phyloP scores from a whole-genome alignment of 257 asterid species.

The Cordia subcordata region DNA sequence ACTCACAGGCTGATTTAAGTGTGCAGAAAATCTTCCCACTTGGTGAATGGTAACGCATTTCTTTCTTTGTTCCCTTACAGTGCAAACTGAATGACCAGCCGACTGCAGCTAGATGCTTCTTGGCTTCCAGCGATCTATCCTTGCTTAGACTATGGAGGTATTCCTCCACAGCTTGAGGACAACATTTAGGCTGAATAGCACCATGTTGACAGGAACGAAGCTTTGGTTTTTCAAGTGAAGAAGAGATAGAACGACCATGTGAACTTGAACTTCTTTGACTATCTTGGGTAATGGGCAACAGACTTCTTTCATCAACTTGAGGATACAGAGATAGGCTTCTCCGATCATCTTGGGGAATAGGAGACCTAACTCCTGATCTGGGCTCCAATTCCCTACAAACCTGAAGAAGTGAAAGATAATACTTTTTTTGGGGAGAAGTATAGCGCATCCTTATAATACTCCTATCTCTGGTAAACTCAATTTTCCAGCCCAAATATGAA shows the following conservation, averaged over 20 bases:
- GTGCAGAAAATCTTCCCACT: slow-evolving; percentile 29
- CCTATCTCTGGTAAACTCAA: slow-evolving; percentile 22
- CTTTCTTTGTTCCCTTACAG: slow-evolving; percentile 16
- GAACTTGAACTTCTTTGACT: neutral
- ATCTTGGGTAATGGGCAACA: neutral
- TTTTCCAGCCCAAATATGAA: slow-evolving; percentile 48
- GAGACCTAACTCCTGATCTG: slow-evolving; percentile 16
- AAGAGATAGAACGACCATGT: neutral
- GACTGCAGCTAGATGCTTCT: slow-evolving; percentile 42
- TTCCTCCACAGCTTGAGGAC: slow-evolving; percentile 51
- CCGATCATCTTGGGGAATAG: slow-evolving; percentile 10
- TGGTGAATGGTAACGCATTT: slow-evolving; percentile 44
- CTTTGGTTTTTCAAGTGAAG: neutral
- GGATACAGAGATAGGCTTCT: neutral
- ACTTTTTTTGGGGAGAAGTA: slow-evolving; percentile 30
- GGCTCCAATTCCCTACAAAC: slow-evolving; percentile 25
- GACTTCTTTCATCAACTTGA: neutral
- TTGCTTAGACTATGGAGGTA: slow-evolving; percentile 12
- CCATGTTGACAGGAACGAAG: slow-evolving; percentile 7
- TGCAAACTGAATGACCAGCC: slow-evolving; percentile 41
- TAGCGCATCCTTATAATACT: slow-evolving; percentile 28
- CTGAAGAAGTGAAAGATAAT: slow-evolving; percentile 29
- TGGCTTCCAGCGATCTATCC: slow-evolving; percentile 29
- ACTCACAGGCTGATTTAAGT: slow-evolving; percentile 40
- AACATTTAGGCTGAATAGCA: slow-evolving; percentile 31